A percentile compares a stretch with the other conserved stretches of the same genome.
Conservation (phyloP, 306 rosid species). For the Erythrophleum fordii region DNA sequence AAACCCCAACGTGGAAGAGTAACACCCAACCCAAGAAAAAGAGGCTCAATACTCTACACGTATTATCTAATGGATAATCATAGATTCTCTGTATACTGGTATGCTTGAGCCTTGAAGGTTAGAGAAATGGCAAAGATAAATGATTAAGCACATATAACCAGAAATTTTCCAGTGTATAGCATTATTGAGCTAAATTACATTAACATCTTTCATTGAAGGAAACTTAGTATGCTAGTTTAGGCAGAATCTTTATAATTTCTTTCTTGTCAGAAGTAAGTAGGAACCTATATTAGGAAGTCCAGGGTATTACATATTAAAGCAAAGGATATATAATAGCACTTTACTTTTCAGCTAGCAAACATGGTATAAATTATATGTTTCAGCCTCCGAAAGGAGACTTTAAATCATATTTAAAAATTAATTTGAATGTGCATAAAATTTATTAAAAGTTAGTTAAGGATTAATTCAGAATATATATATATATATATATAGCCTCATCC, state of each 20-base stretch:
- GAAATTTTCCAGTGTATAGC: too few species aligned
- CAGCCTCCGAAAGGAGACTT: too few species aligned
- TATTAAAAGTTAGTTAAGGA: too few species aligned
- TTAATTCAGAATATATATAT: too few species aligned
- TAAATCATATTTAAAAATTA: too few species aligned
- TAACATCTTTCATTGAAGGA: neutral
- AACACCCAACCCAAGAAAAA: too few species aligned
- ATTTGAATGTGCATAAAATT: too few species aligned
- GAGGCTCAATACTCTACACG: neutral
- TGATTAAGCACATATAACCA: neutral
- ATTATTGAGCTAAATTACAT: too few species aligned
- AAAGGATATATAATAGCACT: too few species aligned
- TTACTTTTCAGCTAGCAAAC: too few species aligned
- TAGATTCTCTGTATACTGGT: neutral
- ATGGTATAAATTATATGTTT: too few species aligned
- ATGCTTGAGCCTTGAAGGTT: neutral
- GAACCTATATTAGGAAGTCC: neutral
- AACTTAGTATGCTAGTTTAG: neutral
- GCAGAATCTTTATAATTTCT: neutral
- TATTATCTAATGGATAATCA: neutral
- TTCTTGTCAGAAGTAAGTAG: neutral
- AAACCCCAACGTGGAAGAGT: neutral
- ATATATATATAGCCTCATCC: too few species aligned
- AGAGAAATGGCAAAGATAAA: neutral
- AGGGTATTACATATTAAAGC: neutral